Conservation (phyloP, 352 stramenopile species). For the Pythium brachiatum region DNA sequence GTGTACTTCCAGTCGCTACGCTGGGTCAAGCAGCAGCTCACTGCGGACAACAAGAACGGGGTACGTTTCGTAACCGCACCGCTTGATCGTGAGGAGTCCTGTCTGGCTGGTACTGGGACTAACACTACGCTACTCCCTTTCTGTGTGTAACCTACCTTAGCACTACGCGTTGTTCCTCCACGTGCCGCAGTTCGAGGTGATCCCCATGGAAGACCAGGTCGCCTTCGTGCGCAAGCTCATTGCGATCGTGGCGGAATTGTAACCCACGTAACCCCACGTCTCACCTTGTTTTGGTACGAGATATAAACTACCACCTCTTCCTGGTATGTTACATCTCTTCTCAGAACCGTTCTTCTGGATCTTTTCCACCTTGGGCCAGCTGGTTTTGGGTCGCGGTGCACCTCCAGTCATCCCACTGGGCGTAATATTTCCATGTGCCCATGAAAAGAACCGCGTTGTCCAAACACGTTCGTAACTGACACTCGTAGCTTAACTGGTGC, state of each 20-base stretch:
- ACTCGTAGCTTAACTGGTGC: background rate
- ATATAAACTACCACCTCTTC: conserved; percentile 4
- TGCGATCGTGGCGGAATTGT: conserved; percentile 42
- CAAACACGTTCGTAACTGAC: background rate
- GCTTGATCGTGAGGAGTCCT: too few species aligned
- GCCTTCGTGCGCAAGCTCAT: conserved; percentile 58
- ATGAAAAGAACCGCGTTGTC: background rate
- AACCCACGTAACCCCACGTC: conserved; percentile 1
- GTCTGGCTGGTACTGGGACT: conserved; percentile 7
- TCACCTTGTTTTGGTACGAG: conserved; percentile 4
- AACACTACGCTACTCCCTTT: background rate
- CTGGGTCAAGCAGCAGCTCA: conserved; percentile 43
- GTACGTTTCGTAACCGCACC: too few species aligned
- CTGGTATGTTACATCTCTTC: background rate
- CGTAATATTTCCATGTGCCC: background rate
- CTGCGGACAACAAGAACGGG: conserved; percentile 28
- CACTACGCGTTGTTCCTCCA: conserved; percentile 75
- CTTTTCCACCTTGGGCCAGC: background rate
- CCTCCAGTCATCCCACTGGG: background rate
- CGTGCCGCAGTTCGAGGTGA: conserved; percentile 59
- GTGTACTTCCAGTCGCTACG: conserved; percentile 80
- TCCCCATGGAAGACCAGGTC: conserved; percentile 61
- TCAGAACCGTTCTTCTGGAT: background rate
- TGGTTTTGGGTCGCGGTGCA: background rate
- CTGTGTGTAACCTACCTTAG: conserved; percentile 22